These are phyloP conservation scores for Acacia acuminata DNA, from an alignment of 306 rosid species.

Conservation along the genomic window DNA sequence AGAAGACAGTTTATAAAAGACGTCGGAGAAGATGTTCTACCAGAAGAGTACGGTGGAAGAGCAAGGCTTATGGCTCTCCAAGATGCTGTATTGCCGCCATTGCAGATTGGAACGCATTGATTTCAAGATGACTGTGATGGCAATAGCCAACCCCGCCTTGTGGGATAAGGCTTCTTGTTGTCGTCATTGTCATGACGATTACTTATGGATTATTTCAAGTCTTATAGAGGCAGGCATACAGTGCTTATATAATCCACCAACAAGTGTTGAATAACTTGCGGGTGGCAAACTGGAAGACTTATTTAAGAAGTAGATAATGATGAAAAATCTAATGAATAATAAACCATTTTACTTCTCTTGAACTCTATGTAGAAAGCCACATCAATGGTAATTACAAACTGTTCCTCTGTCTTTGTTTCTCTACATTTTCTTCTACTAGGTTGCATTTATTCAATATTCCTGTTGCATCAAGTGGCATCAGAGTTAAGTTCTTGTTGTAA, in stretches of 20 bases:
- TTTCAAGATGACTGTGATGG: neutral
- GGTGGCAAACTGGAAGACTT: neutral
- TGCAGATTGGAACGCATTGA: constrained; percentile 43
- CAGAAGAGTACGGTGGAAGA: constrained; percentile 83
- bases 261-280: neutral
- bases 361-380: neutral
- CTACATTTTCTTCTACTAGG: neutral
- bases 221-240: neutral
- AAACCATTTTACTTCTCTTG: neutral
- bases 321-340: neutral
- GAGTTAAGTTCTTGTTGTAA: neutral
- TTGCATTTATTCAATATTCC: neutral
- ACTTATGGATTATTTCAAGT: neutral
- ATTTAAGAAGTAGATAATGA: neutral
- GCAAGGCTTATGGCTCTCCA: constrained; percentile 66
- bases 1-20: constrained; percentile 50
- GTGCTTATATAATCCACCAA: constrained; percentile 9
- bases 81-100: constrained; percentile 52
- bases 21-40: constrained; percentile 78
- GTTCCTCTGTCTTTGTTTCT: neutral
- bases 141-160: neutral
- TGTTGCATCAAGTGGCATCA: neutral
- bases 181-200: no score
- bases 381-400: neutral
- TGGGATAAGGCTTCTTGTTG: no score